Evolutionary conservation across 106 monocot species (phyloP).

Genomic region (Apostasia ramifera): DNA sequence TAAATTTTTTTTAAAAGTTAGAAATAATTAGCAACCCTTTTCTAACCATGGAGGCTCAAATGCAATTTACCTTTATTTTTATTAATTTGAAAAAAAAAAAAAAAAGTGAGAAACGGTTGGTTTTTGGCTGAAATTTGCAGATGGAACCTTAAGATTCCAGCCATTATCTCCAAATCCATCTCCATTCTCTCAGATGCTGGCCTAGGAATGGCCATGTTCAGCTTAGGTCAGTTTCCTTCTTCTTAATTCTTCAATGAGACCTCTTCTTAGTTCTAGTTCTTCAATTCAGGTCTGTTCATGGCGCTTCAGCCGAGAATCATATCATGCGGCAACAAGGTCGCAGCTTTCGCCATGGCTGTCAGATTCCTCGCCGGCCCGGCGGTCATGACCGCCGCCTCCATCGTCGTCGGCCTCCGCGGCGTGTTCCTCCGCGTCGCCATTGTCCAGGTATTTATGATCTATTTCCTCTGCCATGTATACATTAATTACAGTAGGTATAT

Average conservation of each 20-base stretch:
- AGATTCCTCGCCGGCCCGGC: conserved; percentile 80
- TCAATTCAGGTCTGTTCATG: conserved; percentile 79
- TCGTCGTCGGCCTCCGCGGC: conserved; percentile 65
- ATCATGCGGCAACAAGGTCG: conserved; percentile 75
- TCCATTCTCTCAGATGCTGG: conserved; percentile 96
- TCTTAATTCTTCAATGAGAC: neutral
- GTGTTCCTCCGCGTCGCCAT: conserved; percentile 68
- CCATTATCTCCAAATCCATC: conserved; percentile 65
- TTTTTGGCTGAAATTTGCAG: conserved; percentile 20
- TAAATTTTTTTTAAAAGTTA: too few species aligned
- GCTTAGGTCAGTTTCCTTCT: conserved; percentile 50
- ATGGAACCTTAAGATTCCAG: conserved; percentile 90
- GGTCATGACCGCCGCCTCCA: conserved; percentile 74
- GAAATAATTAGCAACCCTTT: too few species aligned
- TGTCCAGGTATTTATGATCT: conserved; percentile 46
- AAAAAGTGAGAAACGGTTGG: neutral
- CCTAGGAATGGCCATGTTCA: conserved; percentile 99
- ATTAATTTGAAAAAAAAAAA: neutral
- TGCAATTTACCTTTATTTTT: too few species aligned
- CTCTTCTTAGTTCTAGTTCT: neutral
- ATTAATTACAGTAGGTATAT: neutral
- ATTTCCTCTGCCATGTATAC: neutral
- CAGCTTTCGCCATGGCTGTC: conserved; percentile 72
- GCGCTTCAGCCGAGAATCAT: conserved; percentile 88
- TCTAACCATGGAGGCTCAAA: too few species aligned